Base-by-base conservation (phyloP, 805 yeast species). In the Candida incommunis region DNA sequence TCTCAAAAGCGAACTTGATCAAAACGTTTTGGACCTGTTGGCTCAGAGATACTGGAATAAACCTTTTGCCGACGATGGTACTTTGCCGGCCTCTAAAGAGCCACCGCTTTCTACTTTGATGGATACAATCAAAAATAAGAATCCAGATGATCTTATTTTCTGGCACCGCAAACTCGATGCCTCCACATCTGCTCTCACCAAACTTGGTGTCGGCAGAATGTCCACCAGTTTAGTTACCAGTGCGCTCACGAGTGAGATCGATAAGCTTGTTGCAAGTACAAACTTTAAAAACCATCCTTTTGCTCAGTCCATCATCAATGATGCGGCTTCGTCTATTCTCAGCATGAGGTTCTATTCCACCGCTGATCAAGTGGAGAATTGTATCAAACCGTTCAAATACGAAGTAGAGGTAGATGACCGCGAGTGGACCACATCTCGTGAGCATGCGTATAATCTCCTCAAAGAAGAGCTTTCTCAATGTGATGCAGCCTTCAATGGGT, bases 341-440 rank as follows among this genome's bases (percentile, higher is more conserved):
- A 79, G 79, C 50, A 66, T 82, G 23, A 77, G 90, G 51, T 92
- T 74, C 59, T 84, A 79, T 51, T 80, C 95, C 1, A 90, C 98
- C 0, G 94, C 98, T 0, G 99, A 94, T 61, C 99, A 92, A 61
- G 97, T 92, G 4, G 99, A 92, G 57, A 92, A 94, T 62, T 88
- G 97, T 65, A 90, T 92, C 56, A 92, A 92, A 61, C 99, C 99
- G 2, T 92, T 82, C 67, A 92, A 92, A 65, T 92, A 90, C 61
- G 99, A 92, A 58, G 88, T 92, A 48, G 99, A 92, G 57, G 76
- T 92, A 42, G 97, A 92, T 58, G 95, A 88, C 54, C 71, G 96
- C 34, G 99, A 92, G 61, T 92, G 99, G 99, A 65, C 68, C 24
- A 58, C 72, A 4, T 80, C 95, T 31, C 76, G 84, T 48, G 94